Evolutionary conservation across 2,329 filamentous ascomycete species (phyloP), one percentile per base, ranked within the genome.

Genomic region (Rutstroemia sp.): DNA sequence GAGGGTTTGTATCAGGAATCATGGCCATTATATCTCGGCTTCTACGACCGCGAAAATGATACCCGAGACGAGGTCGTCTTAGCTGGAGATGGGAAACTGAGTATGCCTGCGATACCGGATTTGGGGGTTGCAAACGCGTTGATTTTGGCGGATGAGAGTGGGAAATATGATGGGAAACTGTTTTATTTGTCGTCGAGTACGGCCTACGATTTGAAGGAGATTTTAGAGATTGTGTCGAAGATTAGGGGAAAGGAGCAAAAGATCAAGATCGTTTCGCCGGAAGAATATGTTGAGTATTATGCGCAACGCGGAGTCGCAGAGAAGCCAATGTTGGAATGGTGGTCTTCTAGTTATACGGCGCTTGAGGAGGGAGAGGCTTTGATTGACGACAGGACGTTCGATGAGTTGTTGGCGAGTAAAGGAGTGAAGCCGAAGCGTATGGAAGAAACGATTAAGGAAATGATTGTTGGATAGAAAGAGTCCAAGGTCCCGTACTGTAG

Each of bases 1-100:
- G 60, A 67, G 48, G 64, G 65, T 4, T 37, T 68, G 25, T 67
- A 66, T 44, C 65, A 64, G 46, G 63, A 65, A 48, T 59, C 50
- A 25, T 68, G 64, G 64, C 62, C 64, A 2, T 30, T 66, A 2
- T 68, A 67, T 57, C 46, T 64, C 5, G 65, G 64, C 2, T 63
- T 63, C 51, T 64, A 57, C 46, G 51, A 60, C 6, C 21, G 49
- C 3, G 49, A 57, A 21, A 38, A 57, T 1, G 63, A 64, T 34
- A 49, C 60, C 8, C 56, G 64, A 5, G 53, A 56, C 4, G 65
- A 67, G 48, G 30, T 67, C 37, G 47, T 67, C 8, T 23, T 66
- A n/a, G 61, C 63, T 4, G 65, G 62, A 1, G 63, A 67, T 60
- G 65, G 65, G 1, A 54, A 52, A 30, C 48, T 65, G 16, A 61